Percentiles rank a stretch among this genome's conserved stretches.
Conservation (phyloP, 2,329 filamentous ascomycete species). For the Blastomyces emzantsi region DNA sequence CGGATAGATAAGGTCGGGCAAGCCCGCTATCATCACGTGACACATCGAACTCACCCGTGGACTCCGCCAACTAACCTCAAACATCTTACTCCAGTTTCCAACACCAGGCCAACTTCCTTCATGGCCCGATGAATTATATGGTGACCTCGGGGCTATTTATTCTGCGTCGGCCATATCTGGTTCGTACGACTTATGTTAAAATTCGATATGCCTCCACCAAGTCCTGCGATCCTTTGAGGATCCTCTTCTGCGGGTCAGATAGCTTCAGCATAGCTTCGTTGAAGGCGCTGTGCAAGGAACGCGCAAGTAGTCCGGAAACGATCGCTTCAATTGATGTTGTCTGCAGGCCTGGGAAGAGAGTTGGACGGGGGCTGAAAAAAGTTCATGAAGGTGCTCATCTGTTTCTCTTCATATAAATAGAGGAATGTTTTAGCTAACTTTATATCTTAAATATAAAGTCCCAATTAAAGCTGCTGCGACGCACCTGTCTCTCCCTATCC, state of each 20-base stretch:
- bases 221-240: slow-evolving; percentile 54
- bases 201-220: slow-evolving; percentile 25
- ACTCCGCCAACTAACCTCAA: neutral
- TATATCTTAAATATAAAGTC: slow-evolving; percentile 41
- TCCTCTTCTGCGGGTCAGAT: slow-evolving; percentile 93
- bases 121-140: slow-evolving; percentile 7
- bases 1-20: neutral
- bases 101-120: neutral
- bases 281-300: slow-evolving; percentile 56
- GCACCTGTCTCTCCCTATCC: slow-evolving; percentile 55
- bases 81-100: neutral
- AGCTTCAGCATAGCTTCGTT: slow-evolving; percentile 76
- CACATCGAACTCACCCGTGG: neutral
- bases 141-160: slow-evolving; percentile 18
- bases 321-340: slow-evolving; percentile 79
- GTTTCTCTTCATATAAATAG: neutral
- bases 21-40: slow-evolving; percentile 2
- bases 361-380: slow-evolving; percentile 62
- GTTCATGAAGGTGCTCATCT: slow-evolving; percentile 51
- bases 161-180: slow-evolving; percentile 18
- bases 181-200: slow-evolving; percentile 11
- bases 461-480: slow-evolving; percentile 61
- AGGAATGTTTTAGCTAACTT: neutral
- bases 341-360: slow-evolving; percentile 67
- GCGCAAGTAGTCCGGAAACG: slow-evolving; percentile 42